Evolutionary conservation across 192 early-diverging fungal genomes (phyloP), one percentile per base, ranked within the genome.

Genomic region (Pecoramyces ruminantium): DNA sequence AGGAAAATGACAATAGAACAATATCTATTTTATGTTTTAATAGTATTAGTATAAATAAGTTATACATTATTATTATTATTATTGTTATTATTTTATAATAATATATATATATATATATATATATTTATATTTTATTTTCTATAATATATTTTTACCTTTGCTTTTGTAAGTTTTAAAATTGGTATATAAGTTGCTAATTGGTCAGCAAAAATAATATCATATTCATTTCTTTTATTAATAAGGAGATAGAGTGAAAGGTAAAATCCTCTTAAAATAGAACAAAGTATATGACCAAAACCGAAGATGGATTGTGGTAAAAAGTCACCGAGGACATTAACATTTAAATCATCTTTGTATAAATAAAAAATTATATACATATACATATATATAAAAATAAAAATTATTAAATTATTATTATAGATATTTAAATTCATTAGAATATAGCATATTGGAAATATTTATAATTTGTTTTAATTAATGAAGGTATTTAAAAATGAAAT

Each of bases 1-100:
- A 0, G 97, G 97, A 82, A 96, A 97, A 80, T 98, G 97, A 84
- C 97, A 96, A 84, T 98, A 98, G 85, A 98, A 98, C 58, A 98
- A 85, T 16, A 97, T 91, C 85, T 34, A 34, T 6, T 30, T 80
- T 16, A 27, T 79, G 25, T n/a, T 30, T 79, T 38, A 51, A 58
- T 34, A 40, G 29, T 13, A 77, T 42, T 29, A 79, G 14, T 27
- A 38, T 29, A 6, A 34, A 11, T 34, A 34, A 6, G 11, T 34
- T 34, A 34, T 34, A 34, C 3, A 34, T 34, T 34, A 34, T 34
- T 34, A 34, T 34, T 34, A 34, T 34, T 6, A 34, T 34, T 11
- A 34, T 34, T 34, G 3, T 11, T 34, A 34, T 6, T 34, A 34
- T 34, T 34, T 6, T 34, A 34, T 6, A 6, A 34, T 34, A 34